These are phyloP conservation scores for Dendryphion nanum DNA, from an alignment of 2,329 filamentous ascomycete species.

Conservation along the genomic window DNA sequence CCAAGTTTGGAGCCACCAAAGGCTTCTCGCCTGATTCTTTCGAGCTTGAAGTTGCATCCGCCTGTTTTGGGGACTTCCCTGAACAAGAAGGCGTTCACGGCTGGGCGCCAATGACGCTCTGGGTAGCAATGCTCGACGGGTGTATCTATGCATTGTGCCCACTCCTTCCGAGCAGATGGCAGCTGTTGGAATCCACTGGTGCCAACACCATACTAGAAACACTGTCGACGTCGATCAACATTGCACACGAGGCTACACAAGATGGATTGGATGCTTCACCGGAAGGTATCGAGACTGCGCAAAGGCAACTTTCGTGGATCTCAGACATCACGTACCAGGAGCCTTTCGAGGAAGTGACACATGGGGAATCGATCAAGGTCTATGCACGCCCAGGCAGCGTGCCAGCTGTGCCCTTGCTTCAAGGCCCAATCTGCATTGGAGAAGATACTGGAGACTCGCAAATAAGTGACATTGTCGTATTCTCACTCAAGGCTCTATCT, in stretches of 20 bases:
- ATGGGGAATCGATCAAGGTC: conserved; percentile 49
- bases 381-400: conserved; percentile 55
- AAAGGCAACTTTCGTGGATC: conserved; percentile 62
- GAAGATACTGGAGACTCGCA: conserved; percentile 55
- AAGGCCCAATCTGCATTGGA: conserved; percentile 59
- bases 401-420: conserved; percentile 58
- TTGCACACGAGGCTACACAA: conserved; percentile 50
- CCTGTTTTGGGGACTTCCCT: conserved; percentile 76
- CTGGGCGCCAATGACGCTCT: conserved; percentile 95
- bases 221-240: conserved; percentile 77
- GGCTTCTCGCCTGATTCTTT: conserved; percentile 85
- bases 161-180: conserved; percentile 83
- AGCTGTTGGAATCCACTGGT: conserved; percentile 45
- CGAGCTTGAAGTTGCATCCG: conserved; percentile 91
- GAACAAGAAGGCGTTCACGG: conserved; percentile 56
- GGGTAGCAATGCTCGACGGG: conserved; percentile 92
- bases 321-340: conserved; percentile 49
- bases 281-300: conserved; percentile 39
- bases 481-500: conserved; percentile 49
- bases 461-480: conserved; percentile 60
- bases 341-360: conserved; percentile 41
- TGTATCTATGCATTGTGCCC: conserved; percentile 94
- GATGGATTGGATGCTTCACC: conserved; percentile 42
- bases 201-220: conserved; percentile 73
- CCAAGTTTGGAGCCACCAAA: conserved; percentile 69